These are phyloP conservation scores for Davidsoniella neocaledoniae DNA, from an alignment of 2,329 filamentous ascomycete species.

Conservation along the genomic window DNA sequence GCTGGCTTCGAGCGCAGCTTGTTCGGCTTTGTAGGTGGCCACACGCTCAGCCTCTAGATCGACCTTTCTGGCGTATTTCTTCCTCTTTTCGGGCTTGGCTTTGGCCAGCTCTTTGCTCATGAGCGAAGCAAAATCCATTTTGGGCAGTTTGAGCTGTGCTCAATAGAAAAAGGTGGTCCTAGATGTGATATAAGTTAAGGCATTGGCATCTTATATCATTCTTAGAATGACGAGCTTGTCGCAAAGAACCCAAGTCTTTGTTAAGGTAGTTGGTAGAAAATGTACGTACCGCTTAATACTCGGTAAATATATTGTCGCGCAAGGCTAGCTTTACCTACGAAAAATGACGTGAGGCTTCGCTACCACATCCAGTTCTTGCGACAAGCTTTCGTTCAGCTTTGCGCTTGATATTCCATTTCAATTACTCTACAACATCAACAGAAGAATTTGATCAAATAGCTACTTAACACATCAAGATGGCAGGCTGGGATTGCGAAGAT, in stretches of 20 bases:
- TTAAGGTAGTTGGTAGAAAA: not conserved
- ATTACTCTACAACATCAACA: not conserved
- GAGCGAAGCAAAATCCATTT: slow-evolving; percentile 88
- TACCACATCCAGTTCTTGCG: too few species aligned
- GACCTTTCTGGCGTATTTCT: slow-evolving; percentile 72
- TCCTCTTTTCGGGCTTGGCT: slow-evolving; percentile 37
- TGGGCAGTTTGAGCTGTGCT: slow-evolving; percentile 15
- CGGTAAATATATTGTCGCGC: not conserved
- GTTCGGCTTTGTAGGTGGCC: slow-evolving; percentile 66
- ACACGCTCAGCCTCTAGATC: slow-evolving; percentile 73
- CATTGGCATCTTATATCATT: too few species aligned
- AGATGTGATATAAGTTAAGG: not conserved
- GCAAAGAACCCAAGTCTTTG: too few species aligned
- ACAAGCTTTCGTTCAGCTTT: too few species aligned
- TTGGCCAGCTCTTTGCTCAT: slow-evolving; percentile 90
- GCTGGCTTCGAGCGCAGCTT: slow-evolving; percentile 54
- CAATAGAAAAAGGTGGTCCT: not conserved
- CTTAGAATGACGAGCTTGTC: too few species aligned
- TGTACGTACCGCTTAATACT: not conserved
- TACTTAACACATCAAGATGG: not conserved
- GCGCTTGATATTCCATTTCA: not conserved
- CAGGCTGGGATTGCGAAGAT: slow-evolving; percentile 6
- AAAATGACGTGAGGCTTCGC: not conserved
- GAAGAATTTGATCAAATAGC: not conserved
- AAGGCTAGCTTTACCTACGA: not conserved